phyloP scores from a whole-genome alignment of 305 asterid genomes.

The Euphrasia arctica region DNA sequence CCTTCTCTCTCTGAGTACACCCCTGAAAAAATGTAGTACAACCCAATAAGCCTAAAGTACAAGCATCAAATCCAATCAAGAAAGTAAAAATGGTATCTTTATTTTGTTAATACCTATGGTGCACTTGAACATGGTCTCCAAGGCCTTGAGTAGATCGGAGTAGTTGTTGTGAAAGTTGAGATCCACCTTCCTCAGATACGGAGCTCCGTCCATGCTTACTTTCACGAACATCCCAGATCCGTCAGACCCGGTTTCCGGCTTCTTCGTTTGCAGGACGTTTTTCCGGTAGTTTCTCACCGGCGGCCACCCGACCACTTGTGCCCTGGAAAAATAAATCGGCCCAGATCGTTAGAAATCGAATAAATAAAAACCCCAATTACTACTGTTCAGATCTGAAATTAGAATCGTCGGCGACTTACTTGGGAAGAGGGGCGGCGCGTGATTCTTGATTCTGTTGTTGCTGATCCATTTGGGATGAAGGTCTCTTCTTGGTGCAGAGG shows the following conservation, averaged over 20 bases:
- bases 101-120: conserved; percentile 30
- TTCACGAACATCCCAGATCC: conserved; percentile 54
- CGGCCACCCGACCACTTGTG: conserved; percentile 68
- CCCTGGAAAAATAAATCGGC: conserved; percentile 27
- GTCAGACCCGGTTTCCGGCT: conserved; percentile 28
- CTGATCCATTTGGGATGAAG: conserved; percentile 30
- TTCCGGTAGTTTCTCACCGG: conserved; percentile 55
- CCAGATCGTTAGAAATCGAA: background rate
- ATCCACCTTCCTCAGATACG: conserved; percentile 63
- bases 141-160: conserved; percentile 46
- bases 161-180: conserved; percentile 47
- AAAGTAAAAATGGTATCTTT: background rate
- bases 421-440: conserved; percentile 32
- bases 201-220: conserved; percentile 85
- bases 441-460: conserved; percentile 13
- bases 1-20: conserved; percentile 64
- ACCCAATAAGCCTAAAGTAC: background rate
- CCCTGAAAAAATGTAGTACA: conserved; percentile 27
- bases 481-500: conserved; percentile 33
- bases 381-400: background rate
- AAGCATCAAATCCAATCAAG: background rate
- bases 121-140: conserved; percentile 66
- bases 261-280: conserved; percentile 25
- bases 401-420: conserved; percentile 32
- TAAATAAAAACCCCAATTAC: background rate